A percentile compares a stretch with the other conserved stretches of the same genome.
Evolutionary conservation across 2,329 filamentous ascomycete genomes (phyloP).

Genomic region (Hypocreales sp.): DNA sequence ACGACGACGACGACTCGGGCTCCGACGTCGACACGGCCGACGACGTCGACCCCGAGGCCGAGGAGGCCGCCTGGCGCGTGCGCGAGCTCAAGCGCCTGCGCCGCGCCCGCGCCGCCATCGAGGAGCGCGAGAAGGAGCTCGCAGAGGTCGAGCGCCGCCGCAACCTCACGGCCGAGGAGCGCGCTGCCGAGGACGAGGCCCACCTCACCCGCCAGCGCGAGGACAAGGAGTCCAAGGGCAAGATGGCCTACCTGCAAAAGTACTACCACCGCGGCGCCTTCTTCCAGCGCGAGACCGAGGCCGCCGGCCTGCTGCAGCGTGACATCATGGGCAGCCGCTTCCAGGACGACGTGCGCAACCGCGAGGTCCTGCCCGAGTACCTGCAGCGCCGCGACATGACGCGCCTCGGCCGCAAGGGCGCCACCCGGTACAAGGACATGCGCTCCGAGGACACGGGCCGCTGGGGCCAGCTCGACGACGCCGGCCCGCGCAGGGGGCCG

Average conservation of each 20-base stretch:
- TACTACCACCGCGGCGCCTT: constrained; percentile 97
- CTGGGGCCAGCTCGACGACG: constrained; percentile 54
- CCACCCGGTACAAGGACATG: constrained; percentile 80
- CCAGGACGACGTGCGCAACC: constrained; percentile 68
- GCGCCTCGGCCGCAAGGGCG: constrained; percentile 81
- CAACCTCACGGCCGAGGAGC: constrained; percentile 75
- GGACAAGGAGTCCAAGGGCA: constrained; percentile 62
- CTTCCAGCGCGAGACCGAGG: constrained; percentile 68
- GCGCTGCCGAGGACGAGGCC: constrained; percentile 68
- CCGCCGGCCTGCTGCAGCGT: constrained; percentile 59
- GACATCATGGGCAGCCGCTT: constrained; percentile 79
- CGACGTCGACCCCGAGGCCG: constrained; percentile 70
- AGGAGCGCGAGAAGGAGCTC: constrained; percentile 66
- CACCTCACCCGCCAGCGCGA: constrained; percentile 65
- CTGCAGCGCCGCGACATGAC: constrained; percentile 91
- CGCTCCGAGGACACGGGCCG: constrained; percentile 78
- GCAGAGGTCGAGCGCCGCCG: constrained; percentile 81
- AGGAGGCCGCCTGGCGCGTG: constrained; percentile 85
- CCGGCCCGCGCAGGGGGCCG: constrained; percentile 15
- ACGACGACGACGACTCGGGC: constrained; percentile 54
- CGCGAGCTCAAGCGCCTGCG: constrained; percentile 82
- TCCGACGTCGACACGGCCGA: constrained; percentile 82
- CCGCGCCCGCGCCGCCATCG: constrained; percentile 71
- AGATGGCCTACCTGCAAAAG: constrained; percentile 84
- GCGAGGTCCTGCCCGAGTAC: constrained; percentile 74